Evolutionary conservation across 352 stramenopile species (phyloP).

Genomic region (Phytophthora palmivora): DNA sequence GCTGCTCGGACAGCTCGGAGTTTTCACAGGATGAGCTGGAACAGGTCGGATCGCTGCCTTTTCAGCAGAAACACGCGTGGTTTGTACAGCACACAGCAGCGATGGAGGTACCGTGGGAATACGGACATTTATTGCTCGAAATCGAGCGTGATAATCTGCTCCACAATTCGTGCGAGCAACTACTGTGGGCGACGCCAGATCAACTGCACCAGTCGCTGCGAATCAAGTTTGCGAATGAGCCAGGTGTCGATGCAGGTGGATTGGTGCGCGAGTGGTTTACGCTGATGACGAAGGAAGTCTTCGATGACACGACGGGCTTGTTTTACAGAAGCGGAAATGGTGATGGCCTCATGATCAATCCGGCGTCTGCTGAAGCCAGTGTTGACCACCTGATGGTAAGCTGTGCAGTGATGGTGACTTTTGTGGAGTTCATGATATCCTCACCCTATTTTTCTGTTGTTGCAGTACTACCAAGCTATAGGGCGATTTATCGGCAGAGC

Average conservation of each 20-base stretch:
- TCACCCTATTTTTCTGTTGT: conserved; percentile 11
- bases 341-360: conserved; percentile 87
- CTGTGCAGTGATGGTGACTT: conserved; percentile 3
- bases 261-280: conserved; percentile 93
- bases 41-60: conserved; percentile 69
- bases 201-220: conserved; percentile 89
- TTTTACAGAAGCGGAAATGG: conserved; percentile 82
- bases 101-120: conserved; percentile 89
- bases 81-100: conserved; percentile 88
- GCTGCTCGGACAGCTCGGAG: conserved; percentile 61
- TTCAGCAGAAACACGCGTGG: conserved; percentile 91
- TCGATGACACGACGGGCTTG: conserved; percentile 84
- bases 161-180: conserved; percentile 90
- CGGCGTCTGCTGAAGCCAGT: conserved; percentile 79
- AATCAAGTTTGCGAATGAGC: conserved; percentile 92
- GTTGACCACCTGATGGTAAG: conserved; percentile 87
- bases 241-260: conserved; percentile 91
- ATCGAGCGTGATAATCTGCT: conserved; percentile 90
- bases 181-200: conserved; percentile 83
- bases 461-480: conserved; percentile 89
- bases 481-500: conserved; percentile 88
- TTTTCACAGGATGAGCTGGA: conserved; percentile 82
- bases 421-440: conserved; percentile 5
- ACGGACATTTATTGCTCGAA: conserved; percentile 85
- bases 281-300: conserved; percentile 90